Conservation (phyloP, 2,329 filamentous ascomycete species). For the Tolypocladium endophyticum region DNA sequence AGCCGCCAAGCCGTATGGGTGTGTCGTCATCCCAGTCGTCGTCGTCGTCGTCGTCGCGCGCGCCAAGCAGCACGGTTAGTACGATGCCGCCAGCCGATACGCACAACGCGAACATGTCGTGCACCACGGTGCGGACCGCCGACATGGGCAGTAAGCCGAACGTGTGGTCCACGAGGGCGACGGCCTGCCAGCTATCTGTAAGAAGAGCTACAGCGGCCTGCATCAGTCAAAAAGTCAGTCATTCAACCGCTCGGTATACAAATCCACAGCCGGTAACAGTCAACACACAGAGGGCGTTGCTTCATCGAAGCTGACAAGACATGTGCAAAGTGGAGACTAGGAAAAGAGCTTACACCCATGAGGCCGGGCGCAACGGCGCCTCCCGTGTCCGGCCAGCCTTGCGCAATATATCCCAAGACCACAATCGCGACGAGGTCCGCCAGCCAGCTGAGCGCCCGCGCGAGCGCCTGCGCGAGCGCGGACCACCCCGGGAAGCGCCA, state of each 20-base stretch:
- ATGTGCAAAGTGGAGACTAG: neutral
- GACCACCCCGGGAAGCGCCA: conserved; percentile 1
- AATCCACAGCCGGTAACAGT: neutral
- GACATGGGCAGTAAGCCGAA: conserved; percentile 14
- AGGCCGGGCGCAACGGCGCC: conserved; percentile 19
- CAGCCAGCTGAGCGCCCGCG: conserved; percentile 20
- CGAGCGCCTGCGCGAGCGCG: conserved; percentile 11
- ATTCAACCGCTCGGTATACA: neutral
- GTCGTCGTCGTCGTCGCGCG: neutral
- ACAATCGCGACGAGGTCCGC: conserved; percentile 19
- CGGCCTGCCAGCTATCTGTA: conserved; percentile 26
- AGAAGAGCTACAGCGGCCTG: conserved; percentile 18
- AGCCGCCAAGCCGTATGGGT: neutral
- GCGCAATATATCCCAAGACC: conserved; percentile 19
- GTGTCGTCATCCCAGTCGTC: neutral
- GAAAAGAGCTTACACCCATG: conserved; percentile 18
- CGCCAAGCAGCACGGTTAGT: conserved; percentile 18
- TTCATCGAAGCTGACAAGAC: neutral
- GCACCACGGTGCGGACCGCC: conserved; percentile 16
- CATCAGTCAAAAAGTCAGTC: neutral
- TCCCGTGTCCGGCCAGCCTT: conserved; percentile 18
- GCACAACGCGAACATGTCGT: conserved; percentile 22
- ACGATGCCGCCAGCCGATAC: conserved; percentile 22
- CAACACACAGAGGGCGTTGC: too few species aligned
- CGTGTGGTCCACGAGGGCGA: conserved; percentile 16